These are phyloP conservation scores for Parachlorella kessleri DNA, from an alignment of 139 green algal species.

Conservation along the genomic window DNA sequence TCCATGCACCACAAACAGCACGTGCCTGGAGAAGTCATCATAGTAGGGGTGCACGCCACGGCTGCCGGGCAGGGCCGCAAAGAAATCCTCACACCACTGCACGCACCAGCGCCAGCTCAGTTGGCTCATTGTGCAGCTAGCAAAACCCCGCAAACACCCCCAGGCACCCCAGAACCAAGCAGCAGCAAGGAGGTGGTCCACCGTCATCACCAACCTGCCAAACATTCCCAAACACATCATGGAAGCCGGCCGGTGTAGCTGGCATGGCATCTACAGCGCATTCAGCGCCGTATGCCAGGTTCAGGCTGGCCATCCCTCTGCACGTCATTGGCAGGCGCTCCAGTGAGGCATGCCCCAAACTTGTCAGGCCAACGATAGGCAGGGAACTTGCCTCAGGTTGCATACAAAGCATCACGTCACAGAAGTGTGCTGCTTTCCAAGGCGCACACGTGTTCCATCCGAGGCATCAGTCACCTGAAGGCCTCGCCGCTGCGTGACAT, in stretches of 20 bases:
- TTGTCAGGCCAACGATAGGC: too few relatives aligned
- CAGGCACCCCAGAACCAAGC: too few relatives aligned
- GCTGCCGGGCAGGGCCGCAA: constrained; percentile 57
- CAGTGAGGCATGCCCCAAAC: too few relatives aligned
- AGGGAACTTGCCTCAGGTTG: too few relatives aligned
- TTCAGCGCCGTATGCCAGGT: constrained; percentile 72
- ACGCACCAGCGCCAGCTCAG: background rate
- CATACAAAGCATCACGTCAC: too few relatives aligned
- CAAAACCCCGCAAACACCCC: background rate
- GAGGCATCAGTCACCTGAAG: too few relatives aligned
- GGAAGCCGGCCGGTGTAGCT: constrained; percentile 43
- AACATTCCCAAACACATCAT: constrained; percentile 48
- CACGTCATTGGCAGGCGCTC: too few relatives aligned
- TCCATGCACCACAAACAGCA: background rate
- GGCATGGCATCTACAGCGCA: constrained; percentile 64
- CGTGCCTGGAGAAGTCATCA: constrained; percentile 69
- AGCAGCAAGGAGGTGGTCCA: too few relatives aligned
- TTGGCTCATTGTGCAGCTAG: background rate
- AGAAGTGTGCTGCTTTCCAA: too few relatives aligned
- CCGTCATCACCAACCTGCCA: constrained; percentile 35
- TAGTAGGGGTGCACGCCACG: constrained; percentile 68
- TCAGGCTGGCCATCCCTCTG: constrained; percentile 44
- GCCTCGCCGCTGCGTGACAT: constrained; percentile 20
- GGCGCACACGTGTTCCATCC: too few relatives aligned
- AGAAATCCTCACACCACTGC: constrained; percentile 72